phyloP scores from a whole-genome alignment of 176 grass and related monocot species.

The Triticum turgidum region DNA sequence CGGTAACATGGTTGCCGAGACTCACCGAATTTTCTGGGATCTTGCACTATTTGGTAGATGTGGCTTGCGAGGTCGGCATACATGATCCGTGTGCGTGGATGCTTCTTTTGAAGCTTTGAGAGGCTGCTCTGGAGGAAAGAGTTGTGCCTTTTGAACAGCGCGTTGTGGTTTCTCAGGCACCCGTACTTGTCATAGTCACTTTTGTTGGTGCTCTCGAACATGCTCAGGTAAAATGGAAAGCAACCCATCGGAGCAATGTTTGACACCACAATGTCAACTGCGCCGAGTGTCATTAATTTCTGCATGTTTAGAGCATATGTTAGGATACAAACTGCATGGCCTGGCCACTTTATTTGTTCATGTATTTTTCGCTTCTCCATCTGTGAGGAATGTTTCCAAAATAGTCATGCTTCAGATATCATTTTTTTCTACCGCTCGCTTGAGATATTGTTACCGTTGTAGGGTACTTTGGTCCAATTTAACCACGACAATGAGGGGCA shows the following conservation, averaged over 20 bases:
- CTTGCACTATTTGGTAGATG: constrained; percentile 14
- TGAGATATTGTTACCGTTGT: background rate
- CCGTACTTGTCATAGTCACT: background rate
- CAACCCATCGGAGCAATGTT: background rate
- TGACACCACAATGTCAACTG: background rate
- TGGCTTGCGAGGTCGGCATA: background rate
- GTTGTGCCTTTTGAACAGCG: background rate
- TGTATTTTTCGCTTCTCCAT: background rate
- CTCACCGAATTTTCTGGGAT: background rate
- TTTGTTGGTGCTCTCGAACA: background rate
- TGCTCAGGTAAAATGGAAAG: background rate
- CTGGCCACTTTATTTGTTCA: background rate
- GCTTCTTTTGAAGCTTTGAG: background rate
- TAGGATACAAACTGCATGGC: background rate
- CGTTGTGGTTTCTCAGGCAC: background rate
- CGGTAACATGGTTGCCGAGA: background rate
- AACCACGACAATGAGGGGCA: too few relatives aligned
- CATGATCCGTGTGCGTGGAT: background rate
- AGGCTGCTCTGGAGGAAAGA: background rate
- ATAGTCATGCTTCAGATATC: background rate
- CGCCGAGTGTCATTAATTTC: background rate
- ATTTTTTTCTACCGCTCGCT: too few relatives aligned
- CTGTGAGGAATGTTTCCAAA: background rate
- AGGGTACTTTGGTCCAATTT: background rate
- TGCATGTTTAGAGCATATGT: background rate